Base-by-base conservation (phyloP, 345 rosid species). In the Arabidopsis arenosa region DNA sequence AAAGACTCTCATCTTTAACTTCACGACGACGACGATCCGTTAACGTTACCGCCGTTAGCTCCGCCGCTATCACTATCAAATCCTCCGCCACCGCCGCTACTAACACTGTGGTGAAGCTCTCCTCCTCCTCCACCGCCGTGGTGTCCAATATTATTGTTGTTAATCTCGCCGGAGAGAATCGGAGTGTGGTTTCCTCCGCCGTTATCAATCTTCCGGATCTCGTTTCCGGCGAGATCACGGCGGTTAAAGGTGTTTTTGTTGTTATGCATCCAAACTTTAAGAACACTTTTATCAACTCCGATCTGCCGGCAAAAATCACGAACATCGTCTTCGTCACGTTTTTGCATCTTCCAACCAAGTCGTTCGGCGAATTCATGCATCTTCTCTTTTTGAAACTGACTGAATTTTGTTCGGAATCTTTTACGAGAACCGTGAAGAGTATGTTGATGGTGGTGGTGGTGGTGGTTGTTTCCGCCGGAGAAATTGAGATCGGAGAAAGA, bases 201-300 rank as follows among this genome's bases (percentile, higher is more conserved):
- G 74, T 39, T 57, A 26, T 54, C 51, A 4, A 4, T 63, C n/a
- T 70, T 55, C 0, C 2, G 76, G 40, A 70, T 48, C 45, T 71
- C 76, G 7, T 28, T 21, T 36, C 57, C 80, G 53, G 69, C 13
- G 44, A 33, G 14, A 63, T 78, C 81, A 0, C 74, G 77, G 56
- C 78, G 77, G 72, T 83, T 89, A 2, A 87, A 80, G 21, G 83
- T 92, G 81, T 84, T 95, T 83, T 95, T 92, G 80, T 95, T 95
- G 82, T 95, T 92, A 63, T 92, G 97, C 96, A 95, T 92, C 99
- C 97, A 90, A 0, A 95, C 97, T 75, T 92, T 92, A 45, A 92
- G 78, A 12, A 90, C 97, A 2, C 79, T 80, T 72, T 81, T 88
- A 23, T 90, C 96, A 53, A 94, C 90, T 14, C 89, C 96, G 44